phyloP scores from a whole-genome alignment of 2,329 filamentous ascomycete genomes.

The Colletotrichum sp. region DNA sequence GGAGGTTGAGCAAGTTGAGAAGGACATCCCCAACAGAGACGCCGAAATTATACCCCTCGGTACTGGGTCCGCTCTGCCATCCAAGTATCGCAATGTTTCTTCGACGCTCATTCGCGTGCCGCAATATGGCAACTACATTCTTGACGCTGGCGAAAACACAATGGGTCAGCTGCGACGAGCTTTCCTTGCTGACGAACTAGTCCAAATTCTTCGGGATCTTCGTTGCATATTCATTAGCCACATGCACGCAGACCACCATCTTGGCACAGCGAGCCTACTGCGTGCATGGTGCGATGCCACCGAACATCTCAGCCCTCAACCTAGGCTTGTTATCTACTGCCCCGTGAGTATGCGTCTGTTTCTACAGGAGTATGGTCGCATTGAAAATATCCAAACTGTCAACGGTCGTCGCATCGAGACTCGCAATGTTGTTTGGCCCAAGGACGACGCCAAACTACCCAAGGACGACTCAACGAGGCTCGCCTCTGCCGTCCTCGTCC shows the following conservation, averaged over 20 bases:
- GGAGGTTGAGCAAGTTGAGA: slow-evolving; percentile 56
- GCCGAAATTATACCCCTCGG: slow-evolving; percentile 87
- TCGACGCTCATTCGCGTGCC: slow-evolving; percentile 85
- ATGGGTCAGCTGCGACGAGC: slow-evolving; percentile 83
- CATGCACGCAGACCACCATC: slow-evolving; percentile 93
- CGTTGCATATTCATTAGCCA: slow-evolving; percentile 92
- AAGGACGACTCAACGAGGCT: slow-evolving; percentile 62
- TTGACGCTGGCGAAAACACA: slow-evolving; percentile 93
- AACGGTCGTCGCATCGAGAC: slow-evolving; percentile 58
- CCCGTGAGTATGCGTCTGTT: slow-evolving; percentile 75
- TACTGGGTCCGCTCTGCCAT: slow-evolving; percentile 88
- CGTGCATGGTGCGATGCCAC: slow-evolving; percentile 75
- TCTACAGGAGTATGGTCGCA: slow-evolving; percentile 77
- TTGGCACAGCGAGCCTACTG: slow-evolving; percentile 83
- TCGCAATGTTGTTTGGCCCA: background rate
- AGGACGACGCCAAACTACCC: slow-evolving; percentile 36
- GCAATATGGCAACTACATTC: slow-evolving; percentile 82
- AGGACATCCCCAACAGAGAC: slow-evolving; percentile 74
- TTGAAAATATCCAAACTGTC: slow-evolving; percentile 73
- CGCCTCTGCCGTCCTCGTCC: slow-evolving; percentile 67
- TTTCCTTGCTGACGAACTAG: slow-evolving; percentile 68
- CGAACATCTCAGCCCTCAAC: slow-evolving; percentile 30
- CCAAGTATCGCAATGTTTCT: slow-evolving; percentile 95
- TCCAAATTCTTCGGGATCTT: slow-evolving; percentile 77
- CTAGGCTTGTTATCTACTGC: slow-evolving; percentile 69